These are phyloP conservation scores for Dactylonectria estremocensis DNA, from an alignment of 2,329 filamentous ascomycete genomes.

Conservation along the genomic window DNA sequence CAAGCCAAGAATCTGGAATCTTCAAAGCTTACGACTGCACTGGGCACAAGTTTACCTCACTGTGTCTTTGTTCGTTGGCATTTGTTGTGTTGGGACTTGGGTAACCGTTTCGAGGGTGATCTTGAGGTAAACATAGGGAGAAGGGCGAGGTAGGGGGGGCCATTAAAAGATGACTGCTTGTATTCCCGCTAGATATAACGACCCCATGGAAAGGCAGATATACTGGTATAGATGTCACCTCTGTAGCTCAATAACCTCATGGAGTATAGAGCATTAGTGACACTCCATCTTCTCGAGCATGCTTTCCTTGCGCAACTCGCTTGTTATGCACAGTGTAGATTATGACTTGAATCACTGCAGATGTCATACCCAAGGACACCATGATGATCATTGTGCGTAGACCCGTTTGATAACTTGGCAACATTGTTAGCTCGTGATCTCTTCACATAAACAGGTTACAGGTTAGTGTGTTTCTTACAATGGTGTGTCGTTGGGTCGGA, in stretches of 20 bases:
- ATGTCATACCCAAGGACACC: slow-evolving; percentile 57
- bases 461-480: slow-evolving; percentile 48
- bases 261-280: slow-evolving; percentile 24
- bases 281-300: slow-evolving; percentile 4
- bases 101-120: too few relatives aligned
- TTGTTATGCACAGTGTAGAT: slow-evolving; percentile 58
- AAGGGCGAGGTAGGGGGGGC: too few relatives aligned
- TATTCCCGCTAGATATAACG: too few relatives aligned
- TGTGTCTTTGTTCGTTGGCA: too few relatives aligned
- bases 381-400: slow-evolving; percentile 63
- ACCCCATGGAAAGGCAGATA: too few relatives aligned
- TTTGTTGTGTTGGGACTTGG: too few relatives aligned
- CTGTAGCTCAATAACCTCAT: background rate
- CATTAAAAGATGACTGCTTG: too few relatives aligned
- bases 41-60: too few relatives aligned
- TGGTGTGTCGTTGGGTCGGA: slow-evolving; percentile 59
- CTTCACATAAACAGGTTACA: background rate
- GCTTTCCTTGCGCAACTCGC: slow-evolving; percentile 45
- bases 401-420: slow-evolving; percentile 58
- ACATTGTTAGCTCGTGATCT: background rate
- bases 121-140: too few relatives aligned
- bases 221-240: too few relatives aligned
- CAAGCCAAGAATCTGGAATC: too few relatives aligned
- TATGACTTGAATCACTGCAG: slow-evolving; percentile 57
- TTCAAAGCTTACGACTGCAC: too few relatives aligned